These are phyloP conservation scores for Solanum bulbocastanum DNA, from an alignment of 257 asterid genomes.

Conservation along the genomic window DNA sequence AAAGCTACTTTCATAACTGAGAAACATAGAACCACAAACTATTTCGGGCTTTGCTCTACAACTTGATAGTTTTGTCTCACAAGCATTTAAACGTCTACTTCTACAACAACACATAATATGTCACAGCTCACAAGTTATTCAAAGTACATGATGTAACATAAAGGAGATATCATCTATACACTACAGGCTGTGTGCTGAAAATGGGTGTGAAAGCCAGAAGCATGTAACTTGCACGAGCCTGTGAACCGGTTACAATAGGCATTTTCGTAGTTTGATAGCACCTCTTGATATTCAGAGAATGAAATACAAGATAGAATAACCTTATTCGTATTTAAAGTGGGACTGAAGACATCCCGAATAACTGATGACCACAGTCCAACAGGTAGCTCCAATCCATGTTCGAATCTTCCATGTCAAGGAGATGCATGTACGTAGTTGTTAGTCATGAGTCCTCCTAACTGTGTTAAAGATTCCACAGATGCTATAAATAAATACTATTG, in stretches of 20 bases:
- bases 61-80: background rate
- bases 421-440: background rate
- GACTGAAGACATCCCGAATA: background rate
- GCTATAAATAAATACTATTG: conserved; percentile 15
- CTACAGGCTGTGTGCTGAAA: background rate
- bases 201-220: background rate
- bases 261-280: background rate
- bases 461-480: background rate
- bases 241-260: background rate
- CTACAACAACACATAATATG: background rate
- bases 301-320: background rate
- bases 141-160: background rate
- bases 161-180: background rate
- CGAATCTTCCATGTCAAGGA: background rate
- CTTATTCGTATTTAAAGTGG: background rate
- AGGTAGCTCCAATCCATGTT: background rate
- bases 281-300: background rate
- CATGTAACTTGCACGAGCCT: background rate
- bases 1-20: background rate
- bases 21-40: background rate
- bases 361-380: background rate
- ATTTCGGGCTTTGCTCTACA: background rate
- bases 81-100: background rate
- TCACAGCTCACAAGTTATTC: background rate
- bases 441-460: background rate